Conservation (phyloP, 108 stramenopile species). For the Heterococcus sp. region DNA sequence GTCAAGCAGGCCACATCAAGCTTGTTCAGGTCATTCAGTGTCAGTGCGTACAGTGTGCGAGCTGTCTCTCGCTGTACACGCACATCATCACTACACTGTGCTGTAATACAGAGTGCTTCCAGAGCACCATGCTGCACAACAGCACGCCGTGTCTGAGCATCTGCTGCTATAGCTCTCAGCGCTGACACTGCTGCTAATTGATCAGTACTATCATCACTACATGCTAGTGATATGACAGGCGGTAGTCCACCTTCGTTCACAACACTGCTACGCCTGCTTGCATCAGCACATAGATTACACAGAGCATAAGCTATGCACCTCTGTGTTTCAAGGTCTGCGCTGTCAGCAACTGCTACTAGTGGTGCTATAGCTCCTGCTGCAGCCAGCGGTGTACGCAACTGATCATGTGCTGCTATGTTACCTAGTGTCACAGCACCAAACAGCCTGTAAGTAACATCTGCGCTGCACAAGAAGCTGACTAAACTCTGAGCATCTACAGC, state of each 20-base stretch:
- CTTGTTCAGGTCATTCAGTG: slow-evolving; percentile 76
- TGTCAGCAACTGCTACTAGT: slow-evolving; percentile 62
- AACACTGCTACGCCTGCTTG: slow-evolving; percentile 55
- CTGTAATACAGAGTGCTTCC: slow-evolving; percentile 57
- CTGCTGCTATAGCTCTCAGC: slow-evolving; percentile 62
- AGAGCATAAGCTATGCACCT: slow-evolving; percentile 76
- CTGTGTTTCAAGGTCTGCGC: slow-evolving; percentile 67
- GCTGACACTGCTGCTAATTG: slow-evolving; percentile 68
- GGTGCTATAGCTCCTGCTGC: slow-evolving; percentile 64
- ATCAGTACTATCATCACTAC: slow-evolving; percentile 62
- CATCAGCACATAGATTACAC: slow-evolving; percentile 69
- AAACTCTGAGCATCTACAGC: slow-evolving; percentile 64
- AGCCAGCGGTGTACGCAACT: slow-evolving; percentile 59
- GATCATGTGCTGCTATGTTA: slow-evolving; percentile 68
- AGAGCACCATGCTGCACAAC: slow-evolving; percentile 68
- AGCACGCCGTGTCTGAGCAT: slow-evolving; percentile 54
- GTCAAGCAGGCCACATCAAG: slow-evolving; percentile 59
- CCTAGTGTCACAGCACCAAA: slow-evolving; percentile 80
- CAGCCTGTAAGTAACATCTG: slow-evolving; percentile 72
- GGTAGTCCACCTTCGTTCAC: slow-evolving; percentile 69
- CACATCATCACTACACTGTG: slow-evolving; percentile 37
- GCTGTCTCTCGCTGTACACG: slow-evolving; percentile 65
- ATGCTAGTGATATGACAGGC: slow-evolving; percentile 68
- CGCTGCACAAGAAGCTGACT: slow-evolving; percentile 70
- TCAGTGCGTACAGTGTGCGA: slow-evolving; percentile 58